phyloP scores from a whole-genome alignment of 2,329 filamentous ascomycete genomes.

The Plectosphaerella sp. region DNA sequence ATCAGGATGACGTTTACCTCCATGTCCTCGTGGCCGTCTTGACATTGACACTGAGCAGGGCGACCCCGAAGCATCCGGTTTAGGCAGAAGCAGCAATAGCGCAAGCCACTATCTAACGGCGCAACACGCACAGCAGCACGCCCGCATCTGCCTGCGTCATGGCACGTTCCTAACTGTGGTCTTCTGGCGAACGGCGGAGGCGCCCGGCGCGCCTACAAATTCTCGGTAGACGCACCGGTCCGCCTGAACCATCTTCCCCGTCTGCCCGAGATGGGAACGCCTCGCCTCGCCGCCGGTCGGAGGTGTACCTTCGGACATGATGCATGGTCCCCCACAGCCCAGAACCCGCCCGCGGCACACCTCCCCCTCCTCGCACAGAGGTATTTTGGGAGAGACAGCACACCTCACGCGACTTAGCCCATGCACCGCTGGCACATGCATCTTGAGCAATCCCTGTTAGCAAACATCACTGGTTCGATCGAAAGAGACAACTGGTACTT shows the following conservation, averaged over 20 bases:
- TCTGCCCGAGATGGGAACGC: background rate
- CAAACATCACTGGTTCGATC: too few species aligned
- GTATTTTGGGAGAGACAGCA: too few species aligned
- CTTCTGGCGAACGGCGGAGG: too few species aligned
- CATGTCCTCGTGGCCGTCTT: constrained; percentile 1
- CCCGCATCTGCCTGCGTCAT: background rate
- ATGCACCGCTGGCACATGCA: too few species aligned
- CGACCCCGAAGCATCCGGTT: constrained; percentile 1
- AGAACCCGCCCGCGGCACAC: too few species aligned
- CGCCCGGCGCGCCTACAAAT: too few species aligned
- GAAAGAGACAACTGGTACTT: too few species aligned
- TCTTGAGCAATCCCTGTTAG: too few species aligned
- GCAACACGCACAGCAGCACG: background rate
- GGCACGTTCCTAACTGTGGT: background rate
- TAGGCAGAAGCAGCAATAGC: background rate
- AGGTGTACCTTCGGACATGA: background rate
- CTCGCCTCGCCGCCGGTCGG: background rate
- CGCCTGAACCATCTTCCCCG: background rate
- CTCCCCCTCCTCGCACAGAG: too few species aligned
- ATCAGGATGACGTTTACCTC: background rate
- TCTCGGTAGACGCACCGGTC: background rate
- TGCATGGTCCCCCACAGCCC: too few species aligned
- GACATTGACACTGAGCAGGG: background rate
- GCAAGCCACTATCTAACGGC: background rate
- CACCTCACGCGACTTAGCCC: too few species aligned